Base-by-base conservation (phyloP, 2,329 filamentous ascomycete species). In the Xylaria sp. region DNA sequence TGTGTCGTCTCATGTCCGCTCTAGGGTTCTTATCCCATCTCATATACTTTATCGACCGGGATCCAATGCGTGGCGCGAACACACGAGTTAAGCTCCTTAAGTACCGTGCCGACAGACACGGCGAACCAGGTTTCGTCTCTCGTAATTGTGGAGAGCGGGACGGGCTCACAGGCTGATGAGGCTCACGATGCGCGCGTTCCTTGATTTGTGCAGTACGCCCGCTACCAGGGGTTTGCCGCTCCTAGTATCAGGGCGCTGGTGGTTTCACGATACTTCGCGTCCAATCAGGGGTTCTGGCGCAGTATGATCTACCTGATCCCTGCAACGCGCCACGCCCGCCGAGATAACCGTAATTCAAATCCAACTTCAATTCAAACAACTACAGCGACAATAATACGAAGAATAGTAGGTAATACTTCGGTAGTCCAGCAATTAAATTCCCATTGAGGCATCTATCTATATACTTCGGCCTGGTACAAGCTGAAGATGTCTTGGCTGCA, bases 261-360 rank as follows among this genome's bases (percentile, higher is more conserved):
- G 65, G 74, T 75, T 75, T 75, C 74, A 75, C 67, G 70, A 70
- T 65, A 61, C n/a, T 11, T 48, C 9, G 21, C 9, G 27, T 21
- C 74, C 74, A 75, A 75, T 75, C 56, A 72, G 30, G 27, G 32
- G 54, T 27, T 34, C 3, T 14, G 24, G 9, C 32, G 27, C 53
- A 61, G 73, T 73, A 36, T 75, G 71, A 75, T 73, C 69, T 75
- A 47, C 70, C 21, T 32, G 1, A 71, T 65, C 64, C 74, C 74
- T 68, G 71, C 64, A 67, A 42, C 66, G 24, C 34, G 57, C 61
- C 60, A 61, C 58, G 61, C 27, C 27, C 5, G 32, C 56, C 57
- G 42, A 65, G 50, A 53, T 47, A 61, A 9, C 50, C 56, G 53
- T 17, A 57, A 36, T 51, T 61, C 61, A 54, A 65, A 42, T 42